Conservation (phyloP, 164 flowering plant species). For the Buxus sempervirens region DNA sequence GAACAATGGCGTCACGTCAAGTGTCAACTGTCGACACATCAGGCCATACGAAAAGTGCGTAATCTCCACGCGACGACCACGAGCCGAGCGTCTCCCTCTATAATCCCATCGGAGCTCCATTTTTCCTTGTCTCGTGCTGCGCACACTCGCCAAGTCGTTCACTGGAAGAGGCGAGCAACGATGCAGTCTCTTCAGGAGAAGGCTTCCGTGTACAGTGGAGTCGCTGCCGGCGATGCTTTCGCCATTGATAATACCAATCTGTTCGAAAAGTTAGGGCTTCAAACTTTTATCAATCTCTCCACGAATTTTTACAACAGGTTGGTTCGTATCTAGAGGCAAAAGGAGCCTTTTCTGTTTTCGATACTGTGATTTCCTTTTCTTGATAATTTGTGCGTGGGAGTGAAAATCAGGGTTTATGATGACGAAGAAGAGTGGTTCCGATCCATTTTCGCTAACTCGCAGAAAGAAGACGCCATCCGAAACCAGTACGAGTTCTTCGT, state of each 20-base stretch:
- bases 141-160: background rate
- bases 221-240: constrained; percentile 66
- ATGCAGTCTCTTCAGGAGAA: constrained; percentile 86
- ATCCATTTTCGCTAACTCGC: constrained; percentile 70
- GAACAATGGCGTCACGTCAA: too few species aligned
- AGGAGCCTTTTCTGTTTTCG: background rate
- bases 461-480: constrained; percentile 85
- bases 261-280: constrained; percentile 67
- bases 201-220: constrained; percentile 74
- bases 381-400: background rate
- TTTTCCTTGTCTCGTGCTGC: background rate
- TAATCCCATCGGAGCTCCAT: background rate
- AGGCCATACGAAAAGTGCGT: background rate
- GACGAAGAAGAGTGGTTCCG: constrained; percentile 97
- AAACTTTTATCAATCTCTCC: constrained; percentile 78
- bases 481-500: constrained; percentile 94
- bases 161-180: constrained; percentile 7
- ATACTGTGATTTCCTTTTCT: background rate
- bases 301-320: constrained; percentile 85
- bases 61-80: constrained; percentile 10
- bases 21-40: background rate
- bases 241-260: constrained; percentile 73
- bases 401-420: constrained; percentile 67
- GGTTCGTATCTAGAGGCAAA: background rate
- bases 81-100: background rate